A percentile compares a stretch with the other conserved stretches of the same genome.
phyloP scores from a whole-genome alignment of 2,329 filamentous ascomycete species.

The Neocatenulostroma microsporum region DNA sequence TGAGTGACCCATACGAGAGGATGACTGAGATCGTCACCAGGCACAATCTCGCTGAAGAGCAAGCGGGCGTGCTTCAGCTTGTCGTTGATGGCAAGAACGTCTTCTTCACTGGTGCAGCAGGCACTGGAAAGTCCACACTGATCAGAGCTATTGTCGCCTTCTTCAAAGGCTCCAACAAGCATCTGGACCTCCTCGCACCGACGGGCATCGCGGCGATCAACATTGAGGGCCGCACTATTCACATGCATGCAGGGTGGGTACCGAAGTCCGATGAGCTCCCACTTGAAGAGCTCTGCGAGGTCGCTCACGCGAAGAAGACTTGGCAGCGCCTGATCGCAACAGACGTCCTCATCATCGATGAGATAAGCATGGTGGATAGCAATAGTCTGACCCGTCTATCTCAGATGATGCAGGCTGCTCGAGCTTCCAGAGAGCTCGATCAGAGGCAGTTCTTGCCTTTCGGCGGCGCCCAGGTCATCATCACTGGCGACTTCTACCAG shows the following conservation, averaged over 20 bases:
- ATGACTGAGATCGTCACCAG: no score
- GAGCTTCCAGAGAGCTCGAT: constrained; percentile 6
- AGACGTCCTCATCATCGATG: constrained; percentile 56
- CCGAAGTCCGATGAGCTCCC: constrained; percentile 37
- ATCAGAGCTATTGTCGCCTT: no score
- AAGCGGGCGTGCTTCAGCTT: constrained; percentile 1
- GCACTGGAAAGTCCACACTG: no score
- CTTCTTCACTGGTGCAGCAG: no score
- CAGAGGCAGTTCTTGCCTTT: constrained; percentile 20
- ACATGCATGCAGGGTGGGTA: constrained; percentile 51
- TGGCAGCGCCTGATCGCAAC: constrained; percentile 36
- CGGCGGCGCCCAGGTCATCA: constrained; percentile 41
- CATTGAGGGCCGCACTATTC: constrained; percentile 50
- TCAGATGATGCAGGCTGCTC: constrained; percentile 38
- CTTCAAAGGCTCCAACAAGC: no score
- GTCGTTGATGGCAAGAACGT: no score
- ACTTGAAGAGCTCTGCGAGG: constrained; percentile 11
- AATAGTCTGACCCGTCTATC: constrained; percentile 47
- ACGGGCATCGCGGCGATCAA: constrained; percentile 52
- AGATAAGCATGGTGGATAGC: constrained; percentile 59
- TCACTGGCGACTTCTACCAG: constrained; percentile 52
- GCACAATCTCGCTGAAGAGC: no score
- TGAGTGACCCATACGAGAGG: no score
- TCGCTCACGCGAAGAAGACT: constrained; percentile 29
- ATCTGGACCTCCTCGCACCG: no score